Base-by-base conservation (phyloP, 192 early-diverging fungal genomes). In the Entomortierella lignicola region DNA sequence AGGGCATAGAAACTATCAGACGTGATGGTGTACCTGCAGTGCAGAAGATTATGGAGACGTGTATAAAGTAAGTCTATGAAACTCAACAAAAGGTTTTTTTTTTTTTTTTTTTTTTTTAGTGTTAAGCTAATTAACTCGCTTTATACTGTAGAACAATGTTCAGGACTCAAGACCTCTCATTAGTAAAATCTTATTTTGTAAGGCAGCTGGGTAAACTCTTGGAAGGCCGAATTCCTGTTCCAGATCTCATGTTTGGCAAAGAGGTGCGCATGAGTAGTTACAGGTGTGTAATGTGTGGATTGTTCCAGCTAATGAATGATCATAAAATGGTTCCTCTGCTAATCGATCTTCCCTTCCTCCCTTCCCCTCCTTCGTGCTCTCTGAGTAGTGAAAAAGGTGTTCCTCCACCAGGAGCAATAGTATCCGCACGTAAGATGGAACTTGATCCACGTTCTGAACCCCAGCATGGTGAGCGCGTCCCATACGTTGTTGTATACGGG, bases 1-100 rank as follows among this genome's bases (percentile, higher is more conserved):
- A 99, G 77, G 97, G 97, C 2, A 96, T 97, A 61, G 97, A 99
- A 81, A 97, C 95, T 10, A 93, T 99, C 17, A 85, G 96, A 32
- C 82, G 97, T 1, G 96, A 98, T 82, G 94, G 94, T 29, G 94
- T 94, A 64, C 82, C 87, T 8, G 91, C 89, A 0, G 90, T 91
- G 17, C 91, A 90, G 67, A 94, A 93, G 69, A 93, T 91, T 11
- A 85, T 96, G 67, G 92, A 97, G 69, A 82, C 87, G 0, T 82
- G 86, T 42, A 82, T 99, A 21, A 89, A 92, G 88, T 91, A 85
- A 65, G 80, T 30, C 1, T 5, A 37, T n/a, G 27, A 6, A 37
- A 10, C 34, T 37, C 12, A n/a, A n/a, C n/a, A n/a, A n/a, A n/a
- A 4, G 27, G 7, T 1, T 51, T 0, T 10, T 63, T 17, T 13